Base-by-base conservation (phyloP, 495 filamentous ascomycete genomes). In the Aspergillus cavernicola region DNA sequence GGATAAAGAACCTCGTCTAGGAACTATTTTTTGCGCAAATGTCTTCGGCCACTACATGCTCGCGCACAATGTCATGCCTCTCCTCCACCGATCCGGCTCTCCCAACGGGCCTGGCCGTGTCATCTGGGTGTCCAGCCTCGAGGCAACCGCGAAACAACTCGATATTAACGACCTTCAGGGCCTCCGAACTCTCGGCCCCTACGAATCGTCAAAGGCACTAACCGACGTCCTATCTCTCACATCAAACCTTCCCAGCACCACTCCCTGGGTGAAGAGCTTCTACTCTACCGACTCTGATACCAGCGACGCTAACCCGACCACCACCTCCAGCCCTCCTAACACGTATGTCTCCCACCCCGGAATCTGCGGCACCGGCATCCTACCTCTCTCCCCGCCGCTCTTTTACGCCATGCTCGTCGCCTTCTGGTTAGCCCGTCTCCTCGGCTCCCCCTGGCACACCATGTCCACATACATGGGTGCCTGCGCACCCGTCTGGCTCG, bases 31-130 rank as follows among this genome's bases (percentile, higher is more conserved):
- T 68, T 87, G 85, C 66, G 84, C 90, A 45, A 97, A 97, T 63
- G 80, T 95, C 24, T 96, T 98, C 63, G 93, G 95, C 0, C 93
- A 97, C 69, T 97, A 98, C 66, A 72, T 97, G 57, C 85, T 98
- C 16, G 80, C 80, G 15, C 92, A 96, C 65, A 85, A 85, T 51
- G 76, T 96, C 2, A 72, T 84, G 47, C 85, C 89, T 0, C 75
- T 96, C 8, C 76, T 97, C 38, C 80, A 67, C 48, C 61, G 72
- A 13, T 72, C 79, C 8, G 72, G 71, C 1, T 63, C 72, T 0
- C 61, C 63, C 11, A 62, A 66, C 28, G 66, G 69, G 32, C 76
- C 42, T 4, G 82, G 83, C 6, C 83, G 90, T 19, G 76, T 97
- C 41, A 81, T 98, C 49, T 97, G 93, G 92, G 77, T 91, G 2